Evolutionary conservation across 2,329 filamentous ascomycete species (phyloP), one percentile per base, ranked within the genome.

Genomic region (Colletotrichum salicis): DNA sequence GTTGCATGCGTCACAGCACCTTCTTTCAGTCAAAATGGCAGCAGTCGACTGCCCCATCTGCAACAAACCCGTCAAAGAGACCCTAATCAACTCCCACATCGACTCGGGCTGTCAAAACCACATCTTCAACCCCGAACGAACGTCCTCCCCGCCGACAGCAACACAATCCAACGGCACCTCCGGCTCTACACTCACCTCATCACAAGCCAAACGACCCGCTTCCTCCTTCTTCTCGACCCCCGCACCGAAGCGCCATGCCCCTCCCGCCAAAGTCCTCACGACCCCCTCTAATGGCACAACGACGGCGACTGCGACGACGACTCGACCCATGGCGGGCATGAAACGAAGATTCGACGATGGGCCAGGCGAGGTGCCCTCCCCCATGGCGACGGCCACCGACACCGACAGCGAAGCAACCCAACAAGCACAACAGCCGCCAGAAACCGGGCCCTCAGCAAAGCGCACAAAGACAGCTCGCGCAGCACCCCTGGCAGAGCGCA

Each of bases 401-500:
- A 29, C 67, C 1, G 63, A 54, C 10, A 35, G n/a, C n/a, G 55
- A 55, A 11, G 58, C 41, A 8, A n/a, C 67, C n/a, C 22, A 58
- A 15, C 41, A 57, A 3, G 19, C 37, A 41, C 37, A 29, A 33
- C 31, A 31, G 1, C 35, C 67, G 7, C 62, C 62, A 12, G 70
- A 72, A n/a, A 57, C 51, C 64, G 84, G 84, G 31, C 82, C 86
- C 15, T 77, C 85, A 10, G 75, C 85, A 4, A 95, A 96, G 80
- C 92, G 91, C 78, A 84, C 87, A 15, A 94, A 94, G 82, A 89
- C 86, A 45, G 89, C 91, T 69, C 90, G 91, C 77, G 90, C 91
- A 1, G 95, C 94, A 10, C 96, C 96, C 0, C 86, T 99, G 22
- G 95, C 96, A 2, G 96, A 99, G 82, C 93, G 96, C 35, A 97